These are phyloP conservation scores for Penicillium olsonii DNA, from an alignment of 2,329 filamentous ascomycete species.

Conservation along the genomic window DNA sequence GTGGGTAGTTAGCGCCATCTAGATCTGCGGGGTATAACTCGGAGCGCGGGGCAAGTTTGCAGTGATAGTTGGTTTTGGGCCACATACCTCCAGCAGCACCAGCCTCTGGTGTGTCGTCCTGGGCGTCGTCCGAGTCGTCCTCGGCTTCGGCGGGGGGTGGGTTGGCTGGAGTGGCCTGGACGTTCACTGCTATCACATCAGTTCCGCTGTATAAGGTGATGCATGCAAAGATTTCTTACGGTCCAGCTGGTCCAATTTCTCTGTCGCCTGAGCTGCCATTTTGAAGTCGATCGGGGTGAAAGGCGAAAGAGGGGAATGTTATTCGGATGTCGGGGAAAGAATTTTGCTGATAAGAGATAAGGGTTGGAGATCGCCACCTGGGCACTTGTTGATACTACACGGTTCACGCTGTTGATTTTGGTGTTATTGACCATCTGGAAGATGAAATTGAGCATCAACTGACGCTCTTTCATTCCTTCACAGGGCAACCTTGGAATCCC, in stretches of 20 bases:
- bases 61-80: not conserved
- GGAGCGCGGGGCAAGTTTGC: not conserved
- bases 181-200: constrained; percentile 39
- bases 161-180: constrained; percentile 35
- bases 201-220: constrained; percentile 7
- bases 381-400: not conserved
- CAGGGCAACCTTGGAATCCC: no score
- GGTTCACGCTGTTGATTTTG: no score
- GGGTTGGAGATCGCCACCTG: not conserved
- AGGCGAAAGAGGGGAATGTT: constrained; percentile 19
- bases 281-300: constrained; percentile 23
- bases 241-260: constrained; percentile 44
- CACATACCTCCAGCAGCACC: constrained; percentile 39
- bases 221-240: constrained; percentile 28
- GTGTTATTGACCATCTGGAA: no score
- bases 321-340: constrained; percentile 25
- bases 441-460: no score
- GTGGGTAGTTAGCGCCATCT: constrained; percentile 10
- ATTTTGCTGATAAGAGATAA: constrained; percentile 30
- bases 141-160: constrained; percentile 50
- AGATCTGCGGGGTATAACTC: not conserved
- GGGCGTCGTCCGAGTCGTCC: constrained; percentile 58
- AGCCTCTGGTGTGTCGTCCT: constrained; percentile 47
- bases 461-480: no score
- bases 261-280: constrained; percentile 46